Conservation (phyloP, 106 monocot species). For the Dendrobium chrysotoxum region DNA sequence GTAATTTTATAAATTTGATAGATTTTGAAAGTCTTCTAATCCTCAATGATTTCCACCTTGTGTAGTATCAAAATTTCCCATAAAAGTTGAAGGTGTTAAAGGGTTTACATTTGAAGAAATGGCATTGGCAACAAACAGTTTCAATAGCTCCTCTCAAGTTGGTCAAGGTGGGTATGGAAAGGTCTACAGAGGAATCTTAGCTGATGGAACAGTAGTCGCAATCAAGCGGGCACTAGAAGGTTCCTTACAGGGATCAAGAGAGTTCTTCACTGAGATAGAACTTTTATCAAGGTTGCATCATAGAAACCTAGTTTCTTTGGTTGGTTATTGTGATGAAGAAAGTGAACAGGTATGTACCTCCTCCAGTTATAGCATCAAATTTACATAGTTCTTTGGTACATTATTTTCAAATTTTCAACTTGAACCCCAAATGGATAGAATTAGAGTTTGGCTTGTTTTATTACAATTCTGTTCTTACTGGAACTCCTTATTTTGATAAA, state of each 20-base stretch:
- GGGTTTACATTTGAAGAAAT: conserved; percentile 72
- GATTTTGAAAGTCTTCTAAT: conserved; percentile 4
- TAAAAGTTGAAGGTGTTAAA: conserved; percentile 88
- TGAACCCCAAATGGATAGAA: neutral
- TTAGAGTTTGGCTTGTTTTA: neutral
- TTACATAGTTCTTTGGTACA: neutral
- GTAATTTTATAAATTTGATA: neutral
- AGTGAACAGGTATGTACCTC: conserved; percentile 68
- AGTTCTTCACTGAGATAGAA: conserved; percentile 93
- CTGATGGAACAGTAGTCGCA: conserved; percentile 79
- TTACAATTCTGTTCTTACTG: neutral
- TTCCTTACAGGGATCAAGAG: conserved; percentile 92
- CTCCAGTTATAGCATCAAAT: neutral
- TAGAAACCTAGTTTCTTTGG: conserved; percentile 79
- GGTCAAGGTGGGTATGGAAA: conserved; percentile 98
- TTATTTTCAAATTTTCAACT: neutral
- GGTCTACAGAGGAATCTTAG: conserved; percentile 83
- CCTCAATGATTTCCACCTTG: neutral
- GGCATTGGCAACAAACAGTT: conserved; percentile 56
- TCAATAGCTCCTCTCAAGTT: conserved; percentile 45
- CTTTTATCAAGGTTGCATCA: conserved; percentile 91
- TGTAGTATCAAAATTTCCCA: conserved; percentile 65
- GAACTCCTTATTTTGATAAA: neutral
- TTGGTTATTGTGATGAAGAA: conserved; percentile 96
- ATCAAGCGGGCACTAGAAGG: conserved; percentile 87